Conservation (phyloP, 805 yeast species). For the Candida morakotiae region DNA sequence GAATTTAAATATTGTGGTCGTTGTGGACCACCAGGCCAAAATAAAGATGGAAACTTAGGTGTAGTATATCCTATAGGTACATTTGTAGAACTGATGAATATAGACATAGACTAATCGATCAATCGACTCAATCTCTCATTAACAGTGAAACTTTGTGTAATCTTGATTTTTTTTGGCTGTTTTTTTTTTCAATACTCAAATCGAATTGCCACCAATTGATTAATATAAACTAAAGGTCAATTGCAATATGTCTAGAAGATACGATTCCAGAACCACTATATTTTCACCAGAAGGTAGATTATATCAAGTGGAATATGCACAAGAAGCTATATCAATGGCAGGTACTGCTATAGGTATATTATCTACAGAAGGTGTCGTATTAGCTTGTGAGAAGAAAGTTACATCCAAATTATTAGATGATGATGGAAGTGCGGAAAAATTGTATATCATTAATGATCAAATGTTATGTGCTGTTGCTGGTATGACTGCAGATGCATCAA, state of each 20-base stretch:
- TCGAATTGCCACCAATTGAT: conserved; percentile 3
- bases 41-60: conserved; percentile 78
- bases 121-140: neutral
- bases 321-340: conserved; percentile 83
- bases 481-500: conserved; percentile 94
- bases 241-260: conserved; percentile 77
- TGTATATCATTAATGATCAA: conserved; percentile 78
- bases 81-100: conserved; percentile 37
- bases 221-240: too few relatives aligned
- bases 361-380: conserved; percentile 81
- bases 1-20: conserved; percentile 41
- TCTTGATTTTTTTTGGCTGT: too few relatives aligned
- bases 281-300: conserved; percentile 98
- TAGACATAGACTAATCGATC: conserved; percentile 18
- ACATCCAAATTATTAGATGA: conserved; percentile 90
- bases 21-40: conserved; percentile 57
- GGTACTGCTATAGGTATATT: conserved; percentile 80
- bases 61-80: conserved; percentile 78
- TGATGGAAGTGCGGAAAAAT: conserved; percentile 89
- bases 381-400: conserved; percentile 95
- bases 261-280: conserved; percentile 98
- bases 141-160: neutral
- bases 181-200: conserved; percentile 1
- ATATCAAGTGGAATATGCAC: conserved; percentile 95
- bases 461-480: conserved; percentile 96